Conservation (phyloP, 1,284 basidiomycete genomes). For the Trametes sp. region DNA sequence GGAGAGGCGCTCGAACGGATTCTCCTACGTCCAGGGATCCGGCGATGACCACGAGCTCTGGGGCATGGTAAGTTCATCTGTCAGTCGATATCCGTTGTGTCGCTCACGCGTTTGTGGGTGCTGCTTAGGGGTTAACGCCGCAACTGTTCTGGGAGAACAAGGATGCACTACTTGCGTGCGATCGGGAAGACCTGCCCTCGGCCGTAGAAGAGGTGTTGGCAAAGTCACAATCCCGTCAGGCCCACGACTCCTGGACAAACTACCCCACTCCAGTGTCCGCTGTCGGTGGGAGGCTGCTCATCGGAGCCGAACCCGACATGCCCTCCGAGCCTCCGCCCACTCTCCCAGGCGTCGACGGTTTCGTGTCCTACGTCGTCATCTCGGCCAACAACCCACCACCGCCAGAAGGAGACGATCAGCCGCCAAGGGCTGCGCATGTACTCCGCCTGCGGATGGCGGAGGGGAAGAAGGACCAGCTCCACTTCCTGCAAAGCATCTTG, state of each 20-base stretch:
- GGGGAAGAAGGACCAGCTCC: slow-evolving; percentile 62
- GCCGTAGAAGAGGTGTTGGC: slow-evolving; percentile 56
- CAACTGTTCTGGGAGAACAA: slow-evolving; percentile 74
- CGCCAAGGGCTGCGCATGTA: slow-evolving; percentile 15
- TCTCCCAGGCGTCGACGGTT: slow-evolving; percentile 10
- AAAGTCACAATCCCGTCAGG: neutral
- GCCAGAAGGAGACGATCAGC: neutral
- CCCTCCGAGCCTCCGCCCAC: slow-evolving; percentile 29
- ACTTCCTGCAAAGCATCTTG: slow-evolving; percentile 57
- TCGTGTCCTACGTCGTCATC: slow-evolving; percentile 35
- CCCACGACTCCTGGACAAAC: slow-evolving; percentile 25
- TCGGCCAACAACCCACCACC: slow-evolving; percentile 13
- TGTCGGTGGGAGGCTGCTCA: slow-evolving; percentile 34
- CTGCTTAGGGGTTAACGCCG: slow-evolving; percentile 72
- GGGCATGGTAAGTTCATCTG: slow-evolving; percentile 62
- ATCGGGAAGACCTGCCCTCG: slow-evolving; percentile 55
- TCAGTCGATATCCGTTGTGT: neutral
- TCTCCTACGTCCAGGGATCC: slow-evolving; percentile 86
- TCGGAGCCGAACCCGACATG: slow-evolving; percentile 37
- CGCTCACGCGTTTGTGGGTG: neutral
- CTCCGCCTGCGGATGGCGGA: slow-evolving; percentile 45
- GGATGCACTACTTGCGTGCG: slow-evolving; percentile 53
- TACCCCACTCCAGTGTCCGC: slow-evolving; percentile 37
- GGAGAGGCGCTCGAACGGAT: slow-evolving; percentile 68
- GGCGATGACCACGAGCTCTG: slow-evolving; percentile 92